Evolutionary conservation across 2,329 filamentous ascomycete genomes (phyloP).

Genomic region (Balansia obtecta): DNA sequence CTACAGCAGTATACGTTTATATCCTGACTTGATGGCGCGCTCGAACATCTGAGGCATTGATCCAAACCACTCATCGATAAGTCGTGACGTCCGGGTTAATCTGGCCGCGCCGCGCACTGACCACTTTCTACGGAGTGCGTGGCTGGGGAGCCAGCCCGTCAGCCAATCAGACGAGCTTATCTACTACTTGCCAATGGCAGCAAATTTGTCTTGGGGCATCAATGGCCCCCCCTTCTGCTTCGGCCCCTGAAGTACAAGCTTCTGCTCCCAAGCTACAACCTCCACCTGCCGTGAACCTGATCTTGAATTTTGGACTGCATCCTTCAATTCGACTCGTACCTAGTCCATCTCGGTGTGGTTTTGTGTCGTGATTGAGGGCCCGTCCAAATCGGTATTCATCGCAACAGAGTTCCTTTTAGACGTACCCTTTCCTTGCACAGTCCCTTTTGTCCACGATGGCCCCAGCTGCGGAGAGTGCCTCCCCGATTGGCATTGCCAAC

Average conservation of each 20-base stretch:
- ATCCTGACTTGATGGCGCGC: too few species aligned
- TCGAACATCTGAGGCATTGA: too few species aligned
- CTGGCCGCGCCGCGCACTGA: slow-evolving; percentile 9
- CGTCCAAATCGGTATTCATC: background rate
- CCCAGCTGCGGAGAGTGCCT: slow-evolving; percentile 46
- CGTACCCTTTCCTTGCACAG: slow-evolving; percentile 6
- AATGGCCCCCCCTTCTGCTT: slow-evolving; percentile 10
- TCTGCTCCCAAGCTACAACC: slow-evolving; percentile 3
- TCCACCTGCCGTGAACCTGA: slow-evolving; percentile 5
- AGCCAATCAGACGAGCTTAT: slow-evolving; percentile 3
- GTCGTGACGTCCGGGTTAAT: too few species aligned
- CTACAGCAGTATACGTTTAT: too few species aligned
- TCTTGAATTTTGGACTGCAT: slow-evolving; percentile 4
- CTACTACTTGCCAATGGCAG: slow-evolving; percentile 17
- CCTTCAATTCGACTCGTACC: slow-evolving; percentile 5
- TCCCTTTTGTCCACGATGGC: slow-evolving; percentile 35
- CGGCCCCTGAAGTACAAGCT: slow-evolving; percentile 20
- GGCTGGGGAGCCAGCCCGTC: slow-evolving; percentile 4
- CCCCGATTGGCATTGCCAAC: slow-evolving; percentile 63
- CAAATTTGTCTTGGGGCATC: slow-evolving; percentile 13
- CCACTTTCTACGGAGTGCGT: slow-evolving; percentile 7
- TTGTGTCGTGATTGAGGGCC: slow-evolving; percentile 5
- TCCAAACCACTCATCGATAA: too few species aligned
- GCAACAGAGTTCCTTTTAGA: background rate
- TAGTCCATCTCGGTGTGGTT: background rate